phyloP scores from a whole-genome alignment of 169 alveolate species.

The Plasmodium chabaudi region DNA sequence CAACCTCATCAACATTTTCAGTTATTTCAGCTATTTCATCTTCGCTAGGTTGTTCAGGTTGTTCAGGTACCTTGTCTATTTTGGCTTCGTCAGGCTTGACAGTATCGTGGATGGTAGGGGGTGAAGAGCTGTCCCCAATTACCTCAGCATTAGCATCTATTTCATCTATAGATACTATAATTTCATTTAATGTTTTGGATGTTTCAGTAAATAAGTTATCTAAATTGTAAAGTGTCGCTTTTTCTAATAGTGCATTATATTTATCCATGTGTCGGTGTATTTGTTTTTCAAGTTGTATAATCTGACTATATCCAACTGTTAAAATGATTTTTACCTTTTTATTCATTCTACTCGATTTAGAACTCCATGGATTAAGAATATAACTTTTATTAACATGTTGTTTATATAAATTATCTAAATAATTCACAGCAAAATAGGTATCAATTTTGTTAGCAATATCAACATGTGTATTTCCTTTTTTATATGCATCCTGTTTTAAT shows the following conservation, averaged over 20 bases:
- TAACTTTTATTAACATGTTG: slow-evolving; percentile 73
- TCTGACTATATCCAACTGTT: slow-evolving; percentile 35
- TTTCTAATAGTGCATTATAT: slow-evolving; percentile 29
- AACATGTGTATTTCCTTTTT: not conserved
- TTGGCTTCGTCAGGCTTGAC: not conserved
- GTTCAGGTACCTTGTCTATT: not conserved
- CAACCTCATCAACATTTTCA: not conserved
- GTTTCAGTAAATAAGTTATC: slow-evolving; percentile 10
- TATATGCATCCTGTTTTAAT: slow-evolving; percentile 12
- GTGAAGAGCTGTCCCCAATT: slow-evolving; percentile 20
- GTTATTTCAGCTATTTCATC: not conserved
- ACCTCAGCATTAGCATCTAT: slow-evolving; percentile 1
- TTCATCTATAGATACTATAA: slow-evolving; percentile 4
- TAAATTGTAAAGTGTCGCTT: slow-evolving; percentile 6
- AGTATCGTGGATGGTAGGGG: slow-evolving; percentile 27
- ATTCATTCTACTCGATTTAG: slow-evolving; percentile 37
- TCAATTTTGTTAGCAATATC: not conserved
- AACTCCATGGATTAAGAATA: slow-evolving; percentile 13
- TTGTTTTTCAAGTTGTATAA: slow-evolving; percentile 22
- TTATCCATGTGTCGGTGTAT: not conserved
- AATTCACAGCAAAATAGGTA: not conserved
- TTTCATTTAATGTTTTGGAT: slow-evolving; percentile 52
- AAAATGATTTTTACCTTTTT: slow-evolving; percentile 70
- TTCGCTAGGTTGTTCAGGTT: not conserved
- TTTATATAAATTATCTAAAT: slow-evolving; percentile 47